phyloP scores from a whole-genome alignment of 2,329 filamentous ascomycete species.

The Sclerotinia nivalis region DNA sequence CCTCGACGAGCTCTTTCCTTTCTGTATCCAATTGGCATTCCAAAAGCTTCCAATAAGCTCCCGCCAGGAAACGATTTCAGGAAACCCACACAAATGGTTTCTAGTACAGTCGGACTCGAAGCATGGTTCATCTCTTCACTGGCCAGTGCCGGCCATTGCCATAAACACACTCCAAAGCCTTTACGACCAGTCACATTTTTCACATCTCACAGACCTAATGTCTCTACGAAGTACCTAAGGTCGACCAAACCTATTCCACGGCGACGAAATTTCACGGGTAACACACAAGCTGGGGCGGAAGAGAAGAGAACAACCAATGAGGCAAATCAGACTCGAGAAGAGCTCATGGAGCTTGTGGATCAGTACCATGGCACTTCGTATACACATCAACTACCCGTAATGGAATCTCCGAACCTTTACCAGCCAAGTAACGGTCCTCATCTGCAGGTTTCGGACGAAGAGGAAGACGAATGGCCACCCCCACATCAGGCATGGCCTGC shows the following conservation, averaged over 20 bases:
- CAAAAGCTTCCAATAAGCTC: slow-evolving; percentile 22
- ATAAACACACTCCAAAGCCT: slow-evolving; percentile 33
- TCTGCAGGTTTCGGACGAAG: slow-evolving; percentile 52
- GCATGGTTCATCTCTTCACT: slow-evolving; percentile 42
- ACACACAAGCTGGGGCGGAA: slow-evolving; percentile 10
- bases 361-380: slow-evolving; percentile 51
- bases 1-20: slow-evolving; percentile 41
- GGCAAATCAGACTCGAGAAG: slow-evolving; percentile 42
- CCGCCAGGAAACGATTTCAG: not conserved
- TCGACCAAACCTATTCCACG: slow-evolving; percentile 21
- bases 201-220: slow-evolving; percentile 29
- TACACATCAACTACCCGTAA: slow-evolving; percentile 54
- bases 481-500: slow-evolving; percentile 38
- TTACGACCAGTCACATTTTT: slow-evolving; percentile 28
- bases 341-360: slow-evolving; percentile 56
- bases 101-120: slow-evolving; percentile 34
- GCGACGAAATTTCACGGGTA: slow-evolving; percentile 28
- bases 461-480: slow-evolving; percentile 47
- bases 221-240: slow-evolving; percentile 22
- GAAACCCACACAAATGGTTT: slow-evolving; percentile 24
- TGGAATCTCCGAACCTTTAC: slow-evolving; percentile 55
- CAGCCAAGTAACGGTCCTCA: slow-evolving; percentile 52
- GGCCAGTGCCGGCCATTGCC: slow-evolving; percentile 37
- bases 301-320: slow-evolving; percentile 14
- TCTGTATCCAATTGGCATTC: slow-evolving; percentile 36